These are phyloP conservation scores for Ophiocordyceps sinensis DNA, from an alignment of 2,329 filamentous ascomycete genomes.

Conservation along the genomic window DNA sequence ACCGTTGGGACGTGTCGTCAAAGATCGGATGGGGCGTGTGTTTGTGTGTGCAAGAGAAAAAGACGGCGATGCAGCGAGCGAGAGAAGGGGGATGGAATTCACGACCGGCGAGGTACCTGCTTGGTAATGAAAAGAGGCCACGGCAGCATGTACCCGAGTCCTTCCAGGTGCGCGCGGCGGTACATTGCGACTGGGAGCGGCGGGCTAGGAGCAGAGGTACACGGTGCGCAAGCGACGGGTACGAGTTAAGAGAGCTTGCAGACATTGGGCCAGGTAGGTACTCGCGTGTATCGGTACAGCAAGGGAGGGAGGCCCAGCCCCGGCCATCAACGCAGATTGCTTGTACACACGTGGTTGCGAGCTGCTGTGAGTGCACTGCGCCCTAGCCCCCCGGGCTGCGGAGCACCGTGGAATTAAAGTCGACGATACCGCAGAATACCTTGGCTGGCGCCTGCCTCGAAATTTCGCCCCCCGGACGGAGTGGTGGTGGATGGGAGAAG, in stretches of 20 bases:
- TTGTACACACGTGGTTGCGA: too few species aligned
- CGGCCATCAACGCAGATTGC: too few species aligned
- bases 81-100: conserved; percentile 1
- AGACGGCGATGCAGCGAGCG: not conserved
- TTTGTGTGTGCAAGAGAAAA: not conserved
- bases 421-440: too few species aligned
- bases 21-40: not conserved
- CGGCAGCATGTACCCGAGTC: not conserved
- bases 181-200: not conserved
- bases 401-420: too few species aligned
- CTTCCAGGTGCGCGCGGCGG: not conserved
- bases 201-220: not conserved
- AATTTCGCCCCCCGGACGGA: too few species aligned
- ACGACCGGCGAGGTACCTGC: not conserved
- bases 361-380: too few species aligned
- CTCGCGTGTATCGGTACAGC: too few species aligned
- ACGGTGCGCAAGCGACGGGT: not conserved
- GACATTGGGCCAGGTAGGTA: too few species aligned
- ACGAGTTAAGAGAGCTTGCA: not conserved
- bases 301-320: too few species aligned
- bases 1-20: not conserved
- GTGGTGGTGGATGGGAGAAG: too few species aligned
- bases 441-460: too few species aligned
- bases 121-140: not conserved
- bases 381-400: too few species aligned